These are phyloP conservation scores for Alliaria petiolata DNA, from an alignment of 345 rosid genomes.

Conservation along the genomic window DNA sequence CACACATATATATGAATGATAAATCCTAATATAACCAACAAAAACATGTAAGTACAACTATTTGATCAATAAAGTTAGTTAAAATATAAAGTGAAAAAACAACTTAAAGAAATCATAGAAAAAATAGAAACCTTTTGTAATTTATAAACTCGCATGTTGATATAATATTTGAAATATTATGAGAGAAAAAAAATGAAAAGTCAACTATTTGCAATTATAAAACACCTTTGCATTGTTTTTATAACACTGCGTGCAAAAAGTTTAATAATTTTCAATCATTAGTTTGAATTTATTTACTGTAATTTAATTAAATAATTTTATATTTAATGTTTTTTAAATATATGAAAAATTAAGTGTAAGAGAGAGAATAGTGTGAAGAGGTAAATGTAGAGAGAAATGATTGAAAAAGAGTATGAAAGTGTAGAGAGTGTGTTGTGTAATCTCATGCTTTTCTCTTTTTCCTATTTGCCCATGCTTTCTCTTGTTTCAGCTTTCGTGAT, in stretches of 20 bases:
- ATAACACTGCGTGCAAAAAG: slow-evolving; percentile 9
- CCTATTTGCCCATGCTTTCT: slow-evolving; percentile 19
- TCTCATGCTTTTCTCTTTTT: slow-evolving; percentile 22
- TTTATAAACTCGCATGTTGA: no score
- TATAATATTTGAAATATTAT: no score
- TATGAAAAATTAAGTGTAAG: neutral
- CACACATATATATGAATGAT: neutral
- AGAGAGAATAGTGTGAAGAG: neutral
- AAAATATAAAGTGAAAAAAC: no score
- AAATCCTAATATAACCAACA: neutral
- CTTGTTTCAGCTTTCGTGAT: slow-evolving; percentile 30
- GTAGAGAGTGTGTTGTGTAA: slow-evolving; percentile 12
- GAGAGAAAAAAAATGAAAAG: no score
- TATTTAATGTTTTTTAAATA: neutral
- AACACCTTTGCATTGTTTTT: neutral
- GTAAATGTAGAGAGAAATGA: slow-evolving; percentile 7
- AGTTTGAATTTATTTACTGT: neutral
- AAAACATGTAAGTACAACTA: neutral
- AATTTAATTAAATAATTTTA: neutral
- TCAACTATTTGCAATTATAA: neutral
- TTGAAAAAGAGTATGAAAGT: slow-evolving; percentile 1
- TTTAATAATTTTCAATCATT: slow-evolving; percentile 21
- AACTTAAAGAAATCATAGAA: no score
- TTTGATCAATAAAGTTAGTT: neutral
- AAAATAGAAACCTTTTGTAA: no score